phyloP scores from a whole-genome alignment of 805 yeast species.

The Yarrowia sp. region DNA sequence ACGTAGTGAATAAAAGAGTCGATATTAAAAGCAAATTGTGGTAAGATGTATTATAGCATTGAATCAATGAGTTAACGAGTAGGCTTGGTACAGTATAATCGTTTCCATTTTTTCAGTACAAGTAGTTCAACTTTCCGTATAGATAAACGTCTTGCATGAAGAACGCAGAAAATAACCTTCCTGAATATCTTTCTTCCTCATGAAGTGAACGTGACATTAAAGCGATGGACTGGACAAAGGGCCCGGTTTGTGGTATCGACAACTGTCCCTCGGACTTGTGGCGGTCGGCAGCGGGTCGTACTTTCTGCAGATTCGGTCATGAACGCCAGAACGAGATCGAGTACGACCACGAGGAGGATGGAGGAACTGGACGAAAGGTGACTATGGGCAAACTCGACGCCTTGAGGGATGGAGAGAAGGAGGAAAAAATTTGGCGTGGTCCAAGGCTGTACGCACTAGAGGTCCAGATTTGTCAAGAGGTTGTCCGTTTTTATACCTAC shows the following conservation, averaged over 20 bases:
- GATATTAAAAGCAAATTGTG: background rate
- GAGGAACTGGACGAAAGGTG: background rate
- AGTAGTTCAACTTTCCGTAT: no score
- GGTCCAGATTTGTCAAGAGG: background rate
- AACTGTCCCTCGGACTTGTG: conserved; percentile 85
- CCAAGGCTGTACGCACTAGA: background rate
- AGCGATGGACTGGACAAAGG: conserved; percentile 49
- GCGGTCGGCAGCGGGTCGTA: conserved; percentile 74
- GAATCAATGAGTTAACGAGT: background rate
- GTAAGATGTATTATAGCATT: no score
- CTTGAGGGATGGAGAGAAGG: background rate
- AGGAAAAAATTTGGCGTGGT: background rate
- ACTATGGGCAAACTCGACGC: background rate
- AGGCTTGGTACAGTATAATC: background rate
- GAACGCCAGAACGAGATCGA: conserved; percentile 47
- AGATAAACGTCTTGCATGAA: background rate
- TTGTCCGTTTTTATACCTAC: conserved; percentile 2
- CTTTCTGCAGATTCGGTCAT: conserved; percentile 90
- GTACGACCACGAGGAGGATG: background rate
- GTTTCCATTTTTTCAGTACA: no score
- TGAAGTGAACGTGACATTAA: background rate
- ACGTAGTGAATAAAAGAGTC: conserved; percentile 22
- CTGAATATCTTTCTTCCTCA: no score
- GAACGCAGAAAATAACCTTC: background rate
- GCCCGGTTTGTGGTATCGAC: conserved; percentile 86